Conservation (phyloP, 208 protist genomes). For the Leishmania braziliensis region DNA sequence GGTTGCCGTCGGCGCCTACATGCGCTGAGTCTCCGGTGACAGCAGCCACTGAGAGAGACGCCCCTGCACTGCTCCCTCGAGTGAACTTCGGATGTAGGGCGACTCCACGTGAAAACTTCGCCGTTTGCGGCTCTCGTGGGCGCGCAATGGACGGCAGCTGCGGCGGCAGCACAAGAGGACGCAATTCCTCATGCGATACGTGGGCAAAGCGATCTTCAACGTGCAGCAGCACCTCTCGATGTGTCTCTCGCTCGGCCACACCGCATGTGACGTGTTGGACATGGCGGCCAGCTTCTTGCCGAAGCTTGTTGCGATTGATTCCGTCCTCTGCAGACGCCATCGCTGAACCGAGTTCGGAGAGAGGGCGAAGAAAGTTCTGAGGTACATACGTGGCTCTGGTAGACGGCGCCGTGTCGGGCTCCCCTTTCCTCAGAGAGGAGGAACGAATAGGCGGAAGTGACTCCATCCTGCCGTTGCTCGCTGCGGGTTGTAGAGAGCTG, state of each 20-base stretch:
- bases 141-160: conserved; percentile 41
- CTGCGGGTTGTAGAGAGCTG: not conserved
- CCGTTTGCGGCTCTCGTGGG: conserved; percentile 35
- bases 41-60: not conserved
- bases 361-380: not conserved
- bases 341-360: no score
- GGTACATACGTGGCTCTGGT: not conserved
- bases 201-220: conserved; percentile 58
- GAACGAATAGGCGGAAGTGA: conserved; percentile 7
- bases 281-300: conserved; percentile 24
- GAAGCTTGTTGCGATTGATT: conserved; percentile 30
- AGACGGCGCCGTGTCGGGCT: not conserved
- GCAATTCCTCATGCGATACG: conserved; percentile 22
- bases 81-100: not conserved
- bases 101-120: conserved; percentile 41
- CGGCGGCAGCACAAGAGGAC: conserved; percentile 51
- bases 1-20: not conserved
- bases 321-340: conserved; percentile 17
- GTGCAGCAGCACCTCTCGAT: conserved; percentile 54
- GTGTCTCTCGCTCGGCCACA: conserved; percentile 32
- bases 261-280: conserved; percentile 33
- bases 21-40: not conserved
- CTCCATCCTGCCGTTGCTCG: not conserved
- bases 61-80: not conserved
- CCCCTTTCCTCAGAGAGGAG: not conserved